phyloP scores from a whole-genome alignment of 1,284 basidiomycete species.

The Chondrostereum purpureum region DNA sequence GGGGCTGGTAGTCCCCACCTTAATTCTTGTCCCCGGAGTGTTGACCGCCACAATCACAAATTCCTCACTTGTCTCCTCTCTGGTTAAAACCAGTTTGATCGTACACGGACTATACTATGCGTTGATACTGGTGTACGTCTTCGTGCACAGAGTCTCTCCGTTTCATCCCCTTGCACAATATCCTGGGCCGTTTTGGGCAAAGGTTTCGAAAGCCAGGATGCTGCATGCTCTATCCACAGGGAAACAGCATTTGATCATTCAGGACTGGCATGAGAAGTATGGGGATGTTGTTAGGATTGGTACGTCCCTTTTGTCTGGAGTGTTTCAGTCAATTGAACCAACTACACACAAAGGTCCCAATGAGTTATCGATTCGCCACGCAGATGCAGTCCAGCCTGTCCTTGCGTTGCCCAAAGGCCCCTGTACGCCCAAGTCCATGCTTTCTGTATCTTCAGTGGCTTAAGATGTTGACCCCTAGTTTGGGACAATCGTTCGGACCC shows the following conservation, averaged over 20 bases:
- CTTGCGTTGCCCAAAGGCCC: background rate
- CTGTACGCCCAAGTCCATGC: background rate
- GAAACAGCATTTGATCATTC: background rate
- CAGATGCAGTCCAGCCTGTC: background rate
- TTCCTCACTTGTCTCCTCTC: background rate
- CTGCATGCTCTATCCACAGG: background rate
- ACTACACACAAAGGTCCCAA: no score
- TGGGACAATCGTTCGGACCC: background rate
- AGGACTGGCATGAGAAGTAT: background rate
- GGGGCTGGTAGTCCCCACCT: background rate
- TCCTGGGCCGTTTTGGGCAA: conserved; percentile 25
- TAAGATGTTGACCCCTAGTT: no score
- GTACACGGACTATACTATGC: conserved; percentile 16
- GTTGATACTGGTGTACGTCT: conserved; percentile 4
- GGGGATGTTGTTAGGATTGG: background rate
- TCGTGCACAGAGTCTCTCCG: conserved; percentile 27
- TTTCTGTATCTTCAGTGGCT: no score
- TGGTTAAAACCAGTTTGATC: background rate
- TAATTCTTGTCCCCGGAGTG: background rate
- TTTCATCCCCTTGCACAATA: conserved; percentile 26
- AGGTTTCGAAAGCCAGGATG: conserved; percentile 11
- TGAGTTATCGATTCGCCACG: background rate
- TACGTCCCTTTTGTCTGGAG: background rate
- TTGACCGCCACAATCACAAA: background rate
- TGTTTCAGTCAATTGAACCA: no score